phyloP scores from a whole-genome alignment of 1,284 basidiomycete species.

The Ceratobasidium sp. region DNA sequence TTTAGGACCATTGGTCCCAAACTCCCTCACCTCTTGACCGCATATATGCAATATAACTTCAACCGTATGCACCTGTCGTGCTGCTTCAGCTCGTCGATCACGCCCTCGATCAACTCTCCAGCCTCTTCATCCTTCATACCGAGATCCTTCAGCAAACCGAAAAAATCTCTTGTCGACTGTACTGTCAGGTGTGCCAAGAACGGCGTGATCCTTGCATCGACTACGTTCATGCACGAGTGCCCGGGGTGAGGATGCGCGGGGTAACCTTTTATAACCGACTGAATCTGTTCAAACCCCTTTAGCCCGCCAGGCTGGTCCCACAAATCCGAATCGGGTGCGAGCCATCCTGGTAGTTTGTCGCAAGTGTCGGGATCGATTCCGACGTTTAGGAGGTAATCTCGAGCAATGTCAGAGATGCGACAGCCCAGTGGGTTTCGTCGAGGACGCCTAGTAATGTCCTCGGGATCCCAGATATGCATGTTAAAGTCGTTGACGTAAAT shows the following conservation, averaged over 20 bases:
- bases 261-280: background rate
- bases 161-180: background rate
- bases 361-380: slow-evolving; percentile 1
- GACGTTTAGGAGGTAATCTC: background rate
- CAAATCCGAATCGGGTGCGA: slow-evolving; percentile 1
- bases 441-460: background rate
- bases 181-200: no score
- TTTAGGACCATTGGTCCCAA: no score
- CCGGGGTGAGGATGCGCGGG: background rate
- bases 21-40: no score
- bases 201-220: no score
- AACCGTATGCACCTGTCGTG: background rate
- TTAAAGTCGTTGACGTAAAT: background rate
- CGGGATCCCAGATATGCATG: background rate
- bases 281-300: background rate
- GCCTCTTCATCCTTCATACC: background rate
- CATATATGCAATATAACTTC: background rate
- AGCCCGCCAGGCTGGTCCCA: background rate
- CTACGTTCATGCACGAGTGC: no score
- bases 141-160: background rate
- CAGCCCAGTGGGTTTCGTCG: slow-evolving; percentile 1
- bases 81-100: background rate
- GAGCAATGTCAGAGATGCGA: background rate
- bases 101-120: background rate
- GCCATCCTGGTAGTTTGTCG: background rate